Base-by-base conservation (phyloP, 2,329 filamentous ascomycete genomes). In the Xenoacremonium recifei region DNA sequence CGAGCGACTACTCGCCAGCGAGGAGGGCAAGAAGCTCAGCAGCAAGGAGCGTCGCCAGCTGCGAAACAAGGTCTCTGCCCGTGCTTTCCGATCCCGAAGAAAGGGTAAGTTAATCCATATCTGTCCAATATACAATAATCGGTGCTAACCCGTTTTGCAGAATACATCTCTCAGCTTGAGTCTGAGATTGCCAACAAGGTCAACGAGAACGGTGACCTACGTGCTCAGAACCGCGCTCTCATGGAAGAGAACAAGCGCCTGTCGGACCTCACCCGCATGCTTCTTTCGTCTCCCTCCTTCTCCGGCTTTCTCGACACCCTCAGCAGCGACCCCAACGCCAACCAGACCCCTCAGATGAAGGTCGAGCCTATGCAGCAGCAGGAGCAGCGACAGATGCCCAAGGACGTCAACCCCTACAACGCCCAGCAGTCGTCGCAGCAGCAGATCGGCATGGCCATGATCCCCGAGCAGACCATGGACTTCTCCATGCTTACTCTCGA, bases 1-100 rank as follows among this genome's bases (percentile, higher is more conserved):
- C 58, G 93, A 97, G 75, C 80, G 89, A 53, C 76, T 96, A 9
- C 76, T 96, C 17, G 89, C 89, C n/a, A 96, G 90, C 47, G 93
- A 99, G 60, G 92, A 96, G 70, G 93, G 92, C 59, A 99, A 99
- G 84, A 96, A 96, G 75, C 79, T 99, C n/a, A 93, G 85, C 69
- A 95, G 89, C 75, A 97, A 97, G 72, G 91, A 97, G 70, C 85
- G 93, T 47, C 85, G 93, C 54, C 93, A 97, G 68, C 79, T 99
- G n/a, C 83, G 93, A 51, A 99, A 99, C 79, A 99, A 99, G 72
- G 93, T 99, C 4, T 99, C 93, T 31, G 93, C 93, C 49, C 89
- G 93, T 55, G 92, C 92, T 38, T 99, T 99, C 82, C 87, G 93
- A 42, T 96, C 91, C n/a, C 79, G 93, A 58, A 86, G 93, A 77